phyloP scores from a whole-genome alignment of 345 rosid species.

The Sisymbrium irio region DNA sequence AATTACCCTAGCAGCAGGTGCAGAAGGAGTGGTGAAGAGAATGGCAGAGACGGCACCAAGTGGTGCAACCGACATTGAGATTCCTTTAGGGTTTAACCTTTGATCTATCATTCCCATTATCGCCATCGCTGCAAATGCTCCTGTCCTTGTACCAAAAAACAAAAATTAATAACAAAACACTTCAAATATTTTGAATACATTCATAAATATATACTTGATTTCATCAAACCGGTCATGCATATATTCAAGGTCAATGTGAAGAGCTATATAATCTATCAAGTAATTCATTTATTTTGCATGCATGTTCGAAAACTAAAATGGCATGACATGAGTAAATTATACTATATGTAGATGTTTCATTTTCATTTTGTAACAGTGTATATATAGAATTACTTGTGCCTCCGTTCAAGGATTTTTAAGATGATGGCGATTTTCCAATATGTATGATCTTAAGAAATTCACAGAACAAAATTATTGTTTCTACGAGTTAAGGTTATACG shows the following conservation, averaged over 20 bases:
- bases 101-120: constrained; percentile 83
- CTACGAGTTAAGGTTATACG: neutral
- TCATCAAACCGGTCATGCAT: neutral
- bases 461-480: neutral
- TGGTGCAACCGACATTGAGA: constrained; percentile 84
- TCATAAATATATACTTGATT: neutral
- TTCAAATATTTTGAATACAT: neutral
- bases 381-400: neutral
- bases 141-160: constrained; percentile 35
- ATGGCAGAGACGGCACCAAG: constrained; percentile 87
- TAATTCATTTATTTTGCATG: neutral
- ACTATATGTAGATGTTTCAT: neutral
- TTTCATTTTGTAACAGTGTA: neutral
- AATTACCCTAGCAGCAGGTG: constrained; percentile 70
- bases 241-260: neutral
- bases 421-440: neutral
- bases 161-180: neutral
- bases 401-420: neutral
- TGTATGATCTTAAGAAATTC: neutral
- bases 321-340: neutral
- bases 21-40: constrained; percentile 70
- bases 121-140: constrained; percentile 97
- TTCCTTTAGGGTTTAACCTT: constrained; percentile 61
- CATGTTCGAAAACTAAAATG: neutral
- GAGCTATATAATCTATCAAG: neutral